A percentile compares a stretch with the other conserved stretches of the same genome.
These are phyloP conservation scores for Funneliformis mosseae DNA, from an alignment of 192 early-diverging fungal genomes.

Conservation along the genomic window DNA sequence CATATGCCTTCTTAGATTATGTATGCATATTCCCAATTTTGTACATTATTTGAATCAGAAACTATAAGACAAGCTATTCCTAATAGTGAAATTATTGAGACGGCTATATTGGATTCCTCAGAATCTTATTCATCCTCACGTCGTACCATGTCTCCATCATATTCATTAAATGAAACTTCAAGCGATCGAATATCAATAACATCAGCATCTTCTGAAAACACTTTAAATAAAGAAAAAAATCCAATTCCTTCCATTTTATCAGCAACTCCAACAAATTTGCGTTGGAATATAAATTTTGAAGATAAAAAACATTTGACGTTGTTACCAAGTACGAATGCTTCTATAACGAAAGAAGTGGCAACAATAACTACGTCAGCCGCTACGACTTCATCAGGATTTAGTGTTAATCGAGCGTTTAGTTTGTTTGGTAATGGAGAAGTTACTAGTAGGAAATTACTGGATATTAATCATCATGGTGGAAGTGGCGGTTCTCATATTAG, in stretches of 20 bases:
- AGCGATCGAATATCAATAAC: background rate
- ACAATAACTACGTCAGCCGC: background rate
- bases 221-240: background rate
- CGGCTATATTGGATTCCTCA: background rate
- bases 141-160: background rate
- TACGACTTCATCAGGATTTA: background rate
- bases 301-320: conserved; percentile 15
- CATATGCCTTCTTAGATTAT: conserved; percentile 48
- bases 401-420: conserved; percentile 16
- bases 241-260: background rate
- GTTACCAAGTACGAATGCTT: too few species aligned
- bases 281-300: background rate
- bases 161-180: background rate
- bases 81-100: conserved; percentile 34
- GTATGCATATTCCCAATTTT: conserved; percentile 59
- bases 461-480: conserved; percentile 6
- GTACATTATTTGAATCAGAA: conserved; percentile 55
- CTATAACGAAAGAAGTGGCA: background rate
- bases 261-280: background rate
- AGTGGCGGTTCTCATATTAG: background rate
- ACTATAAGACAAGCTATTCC: conserved; percentile 56
- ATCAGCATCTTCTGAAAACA: background rate
- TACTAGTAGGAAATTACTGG: conserved; percentile 8
- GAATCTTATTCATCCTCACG: background rate
- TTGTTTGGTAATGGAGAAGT: conserved; percentile 6